phyloP scores from a whole-genome alignment of 768 basidiomycete species.

The Coprinopsis sp. region DNA sequence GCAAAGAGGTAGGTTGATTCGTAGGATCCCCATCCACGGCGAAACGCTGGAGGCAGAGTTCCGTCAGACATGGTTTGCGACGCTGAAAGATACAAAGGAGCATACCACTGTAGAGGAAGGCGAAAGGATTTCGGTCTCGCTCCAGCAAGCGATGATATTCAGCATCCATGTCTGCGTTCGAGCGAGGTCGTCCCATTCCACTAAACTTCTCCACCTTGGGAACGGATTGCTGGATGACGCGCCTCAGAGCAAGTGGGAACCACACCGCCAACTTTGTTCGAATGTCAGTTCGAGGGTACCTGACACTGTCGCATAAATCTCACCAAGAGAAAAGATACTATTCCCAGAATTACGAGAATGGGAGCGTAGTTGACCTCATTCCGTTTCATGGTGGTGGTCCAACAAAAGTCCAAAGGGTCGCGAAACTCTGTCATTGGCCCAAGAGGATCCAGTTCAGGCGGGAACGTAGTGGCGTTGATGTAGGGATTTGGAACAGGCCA shows the following conservation, averaged over 20 bases:
- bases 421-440: slow-evolving; percentile 55
- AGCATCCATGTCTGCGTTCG: slow-evolving; percentile 51
- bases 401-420: slow-evolving; percentile 69
- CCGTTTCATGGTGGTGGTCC: slow-evolving; percentile 70
- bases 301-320: slow-evolving; percentile 18
- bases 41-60: slow-evolving; percentile 45
- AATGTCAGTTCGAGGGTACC: background rate
- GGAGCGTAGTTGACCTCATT: slow-evolving; percentile 70
- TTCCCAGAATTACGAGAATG: slow-evolving; percentile 52
- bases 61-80: background rate
- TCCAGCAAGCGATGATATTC: slow-evolving; percentile 67
- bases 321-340: slow-evolving; percentile 47
- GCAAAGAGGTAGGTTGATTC: slow-evolving; percentile 62
- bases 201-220: slow-evolving; percentile 66
- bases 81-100: background rate
- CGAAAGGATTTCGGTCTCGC: slow-evolving; percentile 62
- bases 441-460: slow-evolving; percentile 45
- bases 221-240: slow-evolving; percentile 50
- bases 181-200: slow-evolving; percentile 63
- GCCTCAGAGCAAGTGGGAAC: slow-evolving; percentile 62
- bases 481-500: slow-evolving; percentile 73
- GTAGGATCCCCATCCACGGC: slow-evolving; percentile 65
- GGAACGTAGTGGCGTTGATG: slow-evolving; percentile 46
- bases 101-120: slow-evolving; percentile 66
- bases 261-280: slow-evolving; percentile 53